Percentiles rank a stretch among this genome's conserved stretches.
phyloP scores from a whole-genome alignment of 768 basidiomycete species.

The Lactarius tabidus region DNA sequence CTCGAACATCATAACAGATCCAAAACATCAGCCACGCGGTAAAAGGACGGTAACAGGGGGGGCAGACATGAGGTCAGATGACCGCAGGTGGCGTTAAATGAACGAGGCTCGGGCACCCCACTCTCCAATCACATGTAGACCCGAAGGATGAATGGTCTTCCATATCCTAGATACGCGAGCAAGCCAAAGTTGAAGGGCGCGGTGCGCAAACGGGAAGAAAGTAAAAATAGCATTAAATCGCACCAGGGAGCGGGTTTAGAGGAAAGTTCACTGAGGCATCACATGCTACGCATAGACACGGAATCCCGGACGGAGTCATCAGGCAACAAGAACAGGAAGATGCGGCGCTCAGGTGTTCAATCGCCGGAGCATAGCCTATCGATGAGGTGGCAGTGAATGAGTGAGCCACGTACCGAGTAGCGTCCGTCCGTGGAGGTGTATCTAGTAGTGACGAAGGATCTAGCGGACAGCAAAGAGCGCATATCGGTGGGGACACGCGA shows the following conservation, averaged over 20 bases:
- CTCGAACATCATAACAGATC: slow-evolving; percentile 19
- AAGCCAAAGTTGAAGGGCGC: not conserved
- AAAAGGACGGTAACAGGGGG: slow-evolving; percentile 3
- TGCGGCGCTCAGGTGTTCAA: not conserved
- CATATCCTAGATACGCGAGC: not conserved
- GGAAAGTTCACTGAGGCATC: not conserved
- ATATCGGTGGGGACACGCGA: not conserved
- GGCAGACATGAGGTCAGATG: slow-evolving; percentile 16
- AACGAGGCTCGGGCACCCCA: not conserved
- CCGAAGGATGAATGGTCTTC: not conserved
- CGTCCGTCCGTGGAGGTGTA: not conserved
- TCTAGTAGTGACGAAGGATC: not conserved
- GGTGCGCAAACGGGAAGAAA: not conserved
- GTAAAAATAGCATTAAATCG: not conserved
- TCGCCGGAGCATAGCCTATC: slow-evolving; percentile 8
- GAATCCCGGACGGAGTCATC: not conserved
- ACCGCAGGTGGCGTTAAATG: slow-evolving; percentile 11
- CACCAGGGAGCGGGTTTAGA: not conserved
- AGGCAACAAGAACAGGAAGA: not conserved
- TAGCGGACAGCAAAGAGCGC: not conserved
- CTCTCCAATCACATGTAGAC: not conserved
- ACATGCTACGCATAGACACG: not conserved
- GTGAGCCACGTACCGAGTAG: slow-evolving; percentile 1
- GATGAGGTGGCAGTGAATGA: slow-evolving; percentile 17
- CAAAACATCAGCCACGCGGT: slow-evolving; percentile 19